Evolutionary conservation across 2,329 filamentous ascomycete species (phyloP).

Genomic region (Penicillium sp.): DNA sequence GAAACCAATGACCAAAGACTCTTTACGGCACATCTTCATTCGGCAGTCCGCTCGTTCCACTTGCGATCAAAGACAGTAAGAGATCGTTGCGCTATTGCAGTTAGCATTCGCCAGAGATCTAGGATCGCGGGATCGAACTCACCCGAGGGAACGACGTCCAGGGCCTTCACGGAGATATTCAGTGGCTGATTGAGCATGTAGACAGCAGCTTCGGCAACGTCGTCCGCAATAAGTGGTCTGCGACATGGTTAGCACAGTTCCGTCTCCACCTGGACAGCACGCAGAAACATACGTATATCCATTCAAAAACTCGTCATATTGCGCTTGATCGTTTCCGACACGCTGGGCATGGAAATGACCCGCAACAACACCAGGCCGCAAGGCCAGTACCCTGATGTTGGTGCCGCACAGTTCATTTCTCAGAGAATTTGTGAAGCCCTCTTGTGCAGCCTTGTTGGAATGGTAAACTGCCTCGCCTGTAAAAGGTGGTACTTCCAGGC

Average conservation of each 20-base stretch:
- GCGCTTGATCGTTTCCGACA: constrained; percentile 47
- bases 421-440: constrained; percentile 53
- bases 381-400: constrained; percentile 50
- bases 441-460: constrained; percentile 34
- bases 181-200: constrained; percentile 48
- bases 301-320: constrained; percentile 48
- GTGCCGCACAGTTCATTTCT: constrained; percentile 51
- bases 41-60: constrained; percentile 24
- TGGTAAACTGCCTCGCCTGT: constrained; percentile 49
- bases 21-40: neutral
- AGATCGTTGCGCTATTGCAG: constrained; percentile 32
- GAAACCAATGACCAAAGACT: neutral
- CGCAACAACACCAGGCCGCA: constrained; percentile 52
- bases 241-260: neutral
- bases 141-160: constrained; percentile 50
- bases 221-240: constrained; percentile 43
- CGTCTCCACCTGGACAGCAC: neutral
- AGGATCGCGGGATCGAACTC: constrained; percentile 10
- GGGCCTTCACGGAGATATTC: constrained; percentile 48
- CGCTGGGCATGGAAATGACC: constrained; percentile 53
- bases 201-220: constrained; percentile 47
- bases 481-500: constrained; percentile 52
- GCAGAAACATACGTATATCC: constrained; percentile 39
- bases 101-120: neutral
- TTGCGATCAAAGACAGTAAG: constrained; percentile 34